phyloP scores from a whole-genome alignment of 768 basidiomycete genomes.

The Leccinum olivaceopallidum region DNA sequence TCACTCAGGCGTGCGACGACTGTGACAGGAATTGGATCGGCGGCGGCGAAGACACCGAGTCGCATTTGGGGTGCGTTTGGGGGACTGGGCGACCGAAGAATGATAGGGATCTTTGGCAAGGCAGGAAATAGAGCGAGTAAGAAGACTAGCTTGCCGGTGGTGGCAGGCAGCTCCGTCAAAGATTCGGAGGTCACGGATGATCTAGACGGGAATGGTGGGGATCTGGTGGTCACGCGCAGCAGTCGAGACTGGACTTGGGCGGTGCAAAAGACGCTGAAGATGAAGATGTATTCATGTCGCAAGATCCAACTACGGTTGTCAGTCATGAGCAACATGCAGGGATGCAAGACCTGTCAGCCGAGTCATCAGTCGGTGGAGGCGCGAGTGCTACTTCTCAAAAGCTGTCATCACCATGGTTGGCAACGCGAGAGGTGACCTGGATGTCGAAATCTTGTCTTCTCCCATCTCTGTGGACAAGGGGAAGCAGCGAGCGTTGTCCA shows the following conservation, averaged over 20 bases:
- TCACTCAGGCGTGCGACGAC: too few relatives aligned
- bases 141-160: conserved; percentile 45
- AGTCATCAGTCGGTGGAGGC: neutral
- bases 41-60: conserved; percentile 1
- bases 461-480: conserved; percentile 22
- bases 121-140: conserved; percentile 38
- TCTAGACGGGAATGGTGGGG: neutral
- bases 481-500: conserved; percentile 18
- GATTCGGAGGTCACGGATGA: conserved; percentile 20
- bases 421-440: conserved; percentile 9
- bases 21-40: conserved; percentile 7
- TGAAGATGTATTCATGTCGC: conserved; percentile 13
- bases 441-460: conserved; percentile 18
- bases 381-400: too few relatives aligned
- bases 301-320: neutral
- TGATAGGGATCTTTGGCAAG: conserved; percentile 25
- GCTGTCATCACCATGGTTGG: neutral
- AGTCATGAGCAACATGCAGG: neutral
- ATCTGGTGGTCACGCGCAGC: neutral
- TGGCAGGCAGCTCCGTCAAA: conserved; percentile 49
- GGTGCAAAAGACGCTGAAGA: neutral
- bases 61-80: conserved; percentile 6
- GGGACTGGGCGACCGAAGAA: conserved; percentile 7
- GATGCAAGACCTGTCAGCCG: conserved; percentile 4
- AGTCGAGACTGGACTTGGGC: neutral